Conservation (phyloP, 2,329 filamentous ascomycete genomes). For the Thielaviopsis populi region DNA sequence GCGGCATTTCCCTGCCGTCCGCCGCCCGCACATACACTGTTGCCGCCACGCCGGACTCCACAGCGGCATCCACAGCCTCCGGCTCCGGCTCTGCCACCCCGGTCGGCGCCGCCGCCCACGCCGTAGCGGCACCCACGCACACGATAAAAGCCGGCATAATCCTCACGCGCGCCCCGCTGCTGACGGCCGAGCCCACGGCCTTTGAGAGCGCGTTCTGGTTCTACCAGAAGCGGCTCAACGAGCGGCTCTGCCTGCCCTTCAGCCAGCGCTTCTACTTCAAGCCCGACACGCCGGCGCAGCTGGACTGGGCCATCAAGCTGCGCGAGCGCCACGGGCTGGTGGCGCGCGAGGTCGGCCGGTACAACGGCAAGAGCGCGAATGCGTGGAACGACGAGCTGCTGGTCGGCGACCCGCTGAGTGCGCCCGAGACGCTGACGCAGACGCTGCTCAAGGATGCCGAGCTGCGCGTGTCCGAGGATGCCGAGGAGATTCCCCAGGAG, state of each 20-base stretch:
- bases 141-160: constrained; percentile 53
- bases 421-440: constrained; percentile 49
- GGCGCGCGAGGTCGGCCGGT: constrained; percentile 71
- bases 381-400: constrained; percentile 88
- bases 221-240: constrained; percentile 93
- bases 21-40: constrained; percentile 23
- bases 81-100: no score
- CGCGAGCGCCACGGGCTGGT: constrained; percentile 56
- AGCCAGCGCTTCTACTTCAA: constrained; percentile 91
- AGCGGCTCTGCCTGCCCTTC: constrained; percentile 77
- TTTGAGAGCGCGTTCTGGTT: constrained; percentile 93
- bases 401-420: constrained; percentile 53
- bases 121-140: constrained; percentile 25
- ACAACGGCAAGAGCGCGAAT: constrained; percentile 52
- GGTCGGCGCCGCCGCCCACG: constrained; percentile 15
- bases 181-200: constrained; percentile 68
- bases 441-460: constrained; percentile 63
- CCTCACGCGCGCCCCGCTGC: constrained; percentile 71
- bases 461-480: constrained; percentile 42
- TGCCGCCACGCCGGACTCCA: constrained; percentile 17
- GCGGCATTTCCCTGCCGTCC: not conserved
- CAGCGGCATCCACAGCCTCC: constrained; percentile 18
- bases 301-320: constrained; percentile 83
- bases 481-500: constrained; percentile 41
- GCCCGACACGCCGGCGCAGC: constrained; percentile 64